Evolutionary conservation across 2,329 filamentous ascomycete genomes (phyloP).

Genomic region (Alternaria sp.): DNA sequence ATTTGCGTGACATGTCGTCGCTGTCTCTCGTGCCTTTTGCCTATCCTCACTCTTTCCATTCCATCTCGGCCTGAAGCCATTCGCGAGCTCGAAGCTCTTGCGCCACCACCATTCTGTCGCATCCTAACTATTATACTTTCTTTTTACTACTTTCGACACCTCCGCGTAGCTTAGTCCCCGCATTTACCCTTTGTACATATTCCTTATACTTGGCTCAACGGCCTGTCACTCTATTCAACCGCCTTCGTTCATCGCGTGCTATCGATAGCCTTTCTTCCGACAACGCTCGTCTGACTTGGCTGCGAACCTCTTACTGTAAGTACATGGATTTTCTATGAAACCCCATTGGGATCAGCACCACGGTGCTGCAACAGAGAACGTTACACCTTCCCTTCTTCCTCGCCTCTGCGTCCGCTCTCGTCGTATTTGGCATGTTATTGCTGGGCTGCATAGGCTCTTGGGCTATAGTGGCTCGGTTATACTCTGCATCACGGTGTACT

Average conservation of each 20-base stretch:
- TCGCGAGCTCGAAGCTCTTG: constrained; percentile 40
- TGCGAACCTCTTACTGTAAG: constrained; percentile 50
- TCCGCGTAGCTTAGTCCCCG: constrained; percentile 19
- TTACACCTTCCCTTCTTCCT: constrained; percentile 33
- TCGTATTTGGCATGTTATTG: constrained; percentile 9
- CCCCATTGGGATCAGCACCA: constrained; percentile 36
- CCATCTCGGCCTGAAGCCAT: constrained; percentile 18
- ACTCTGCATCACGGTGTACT: constrained; percentile 24
- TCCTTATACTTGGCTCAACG: constrained; percentile 16
- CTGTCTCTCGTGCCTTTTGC: constrained; percentile 21
- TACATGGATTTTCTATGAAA: constrained; percentile 43
- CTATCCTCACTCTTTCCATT: constrained; percentile 23
- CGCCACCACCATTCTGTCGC: constrained; percentile 16
- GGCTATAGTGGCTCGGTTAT: constrained; percentile 14
- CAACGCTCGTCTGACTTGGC: constrained; percentile 32
- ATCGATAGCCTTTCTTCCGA: constrained; percentile 20
- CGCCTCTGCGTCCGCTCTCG: constrained; percentile 18
- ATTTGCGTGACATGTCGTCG: constrained; percentile 28
- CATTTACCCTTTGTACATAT: constrained; percentile 16
- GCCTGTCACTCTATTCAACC: constrained; percentile 9
- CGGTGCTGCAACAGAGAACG: constrained; percentile 40
- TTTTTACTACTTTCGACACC: constrained; percentile 19
- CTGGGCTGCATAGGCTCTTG: constrained; percentile 3
- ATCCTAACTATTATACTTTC: constrained; percentile 24
- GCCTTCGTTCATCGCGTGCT: neutral